Percentiles rank a stretch among this genome's conserved stretches.
These are phyloP conservation scores for Xylaria intraflava DNA, from an alignment of 495 filamentous ascomycete species.

Conservation along the genomic window DNA sequence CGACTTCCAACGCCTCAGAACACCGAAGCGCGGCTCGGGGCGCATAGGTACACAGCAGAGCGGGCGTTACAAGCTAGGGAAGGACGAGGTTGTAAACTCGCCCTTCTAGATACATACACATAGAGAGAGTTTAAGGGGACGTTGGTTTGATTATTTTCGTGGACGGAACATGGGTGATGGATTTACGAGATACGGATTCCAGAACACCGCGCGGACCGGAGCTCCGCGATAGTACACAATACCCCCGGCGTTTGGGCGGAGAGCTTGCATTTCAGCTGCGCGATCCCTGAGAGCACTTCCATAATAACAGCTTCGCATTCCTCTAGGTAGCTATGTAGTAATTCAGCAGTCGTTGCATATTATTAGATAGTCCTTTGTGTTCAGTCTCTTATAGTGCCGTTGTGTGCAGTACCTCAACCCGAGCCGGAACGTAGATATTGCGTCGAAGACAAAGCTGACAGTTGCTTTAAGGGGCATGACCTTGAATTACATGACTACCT, in stretches of 20 bases:
- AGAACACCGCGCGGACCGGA: background rate
- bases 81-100: conserved; percentile 77
- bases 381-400: no score
- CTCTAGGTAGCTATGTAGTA: conserved; percentile 6
- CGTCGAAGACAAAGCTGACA: no score
- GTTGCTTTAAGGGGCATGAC: no score
- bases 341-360: background rate
- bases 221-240: conserved; percentile 5
- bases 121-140: background rate
- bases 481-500: no score
- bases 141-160: background rate
- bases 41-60: conserved; percentile 46
- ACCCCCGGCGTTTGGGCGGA: conserved; percentile 11
- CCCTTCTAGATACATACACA: conserved; percentile 53
- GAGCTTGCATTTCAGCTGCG: background rate
- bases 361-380: no score
- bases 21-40: conserved; percentile 39
- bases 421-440: no score
- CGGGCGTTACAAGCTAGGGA: conserved; percentile 53
- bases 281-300: background rate
- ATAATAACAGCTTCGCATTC: background rate
- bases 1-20: conserved; percentile 45
- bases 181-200: conserved; percentile 2
- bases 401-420: no score
- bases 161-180: background rate